phyloP scores from a whole-genome alignment of 2,329 filamentous ascomycete species.

The Thermomyces lanuginosus region DNA sequence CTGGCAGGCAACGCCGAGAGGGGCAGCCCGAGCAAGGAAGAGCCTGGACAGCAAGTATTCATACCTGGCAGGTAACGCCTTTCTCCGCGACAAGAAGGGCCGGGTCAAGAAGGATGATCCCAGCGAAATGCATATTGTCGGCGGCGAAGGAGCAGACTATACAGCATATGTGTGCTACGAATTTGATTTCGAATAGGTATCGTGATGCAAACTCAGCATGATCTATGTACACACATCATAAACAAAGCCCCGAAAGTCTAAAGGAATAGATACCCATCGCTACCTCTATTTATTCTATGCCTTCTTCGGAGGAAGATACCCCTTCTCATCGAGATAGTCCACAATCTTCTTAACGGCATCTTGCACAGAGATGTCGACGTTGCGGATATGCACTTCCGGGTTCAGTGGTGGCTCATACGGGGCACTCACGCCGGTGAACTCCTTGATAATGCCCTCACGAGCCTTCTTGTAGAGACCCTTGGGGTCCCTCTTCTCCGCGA shows the following conservation, averaged over 20 bases:
- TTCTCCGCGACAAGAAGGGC: constrained; percentile 85
- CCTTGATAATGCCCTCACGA: constrained; percentile 79
- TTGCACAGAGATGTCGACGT: constrained; percentile 66
- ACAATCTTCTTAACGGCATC: constrained; percentile 78
- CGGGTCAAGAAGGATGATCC: constrained; percentile 82
- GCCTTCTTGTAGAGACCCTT: constrained; percentile 99
- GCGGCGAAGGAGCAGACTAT: constrained; percentile 64
- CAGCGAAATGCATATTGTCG: constrained; percentile 66
- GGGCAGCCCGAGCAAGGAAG: constrained; percentile 60
- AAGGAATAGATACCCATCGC: constrained; percentile 2
- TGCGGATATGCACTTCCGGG: constrained; percentile 76
- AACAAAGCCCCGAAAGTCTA: constrained; percentile 1
- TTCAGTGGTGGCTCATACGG: constrained; percentile 82
- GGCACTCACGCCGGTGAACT: constrained; percentile 89
- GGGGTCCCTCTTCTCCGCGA: constrained; percentile 86
- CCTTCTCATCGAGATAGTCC: constrained; percentile 56
- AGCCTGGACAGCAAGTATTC: constrained; percentile 71
- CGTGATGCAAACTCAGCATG: constrained; percentile 1
- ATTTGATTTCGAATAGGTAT: constrained; percentile 51
- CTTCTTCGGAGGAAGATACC: constrained; percentile 36
- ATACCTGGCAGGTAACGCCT: constrained; percentile 86
- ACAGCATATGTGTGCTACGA: constrained; percentile 96
- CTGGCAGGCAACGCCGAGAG: constrained; percentile 61
- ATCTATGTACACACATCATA: neutral
- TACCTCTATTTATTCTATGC: constrained; percentile 8